phyloP scores from a whole-genome alignment of 1,139 yeast species.

The Geotrichum armillariae region DNA sequence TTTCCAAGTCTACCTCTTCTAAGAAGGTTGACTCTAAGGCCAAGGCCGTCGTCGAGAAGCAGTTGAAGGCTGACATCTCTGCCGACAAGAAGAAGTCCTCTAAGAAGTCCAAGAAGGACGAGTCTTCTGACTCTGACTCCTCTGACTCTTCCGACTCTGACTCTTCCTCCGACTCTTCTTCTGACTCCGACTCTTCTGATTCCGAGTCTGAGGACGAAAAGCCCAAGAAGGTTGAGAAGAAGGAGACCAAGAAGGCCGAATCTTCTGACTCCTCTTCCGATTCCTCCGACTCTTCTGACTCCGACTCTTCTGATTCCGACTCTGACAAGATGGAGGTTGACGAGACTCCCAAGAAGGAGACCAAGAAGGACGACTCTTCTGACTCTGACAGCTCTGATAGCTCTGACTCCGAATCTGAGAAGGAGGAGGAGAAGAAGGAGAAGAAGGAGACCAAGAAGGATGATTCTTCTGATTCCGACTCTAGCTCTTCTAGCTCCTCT shows the following conservation, averaged over 20 bases:
- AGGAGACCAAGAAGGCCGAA: not conserved
- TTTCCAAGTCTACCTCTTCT: conserved; percentile 6
- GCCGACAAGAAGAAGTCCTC: conserved; percentile 13
- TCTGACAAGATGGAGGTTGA: conserved; percentile 31
- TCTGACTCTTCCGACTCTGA: not conserved
- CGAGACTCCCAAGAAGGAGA: conserved; percentile 36
- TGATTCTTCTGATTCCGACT: not conserved
- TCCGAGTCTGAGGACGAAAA: conserved; percentile 25
- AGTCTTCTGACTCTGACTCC: conserved; percentile 18
- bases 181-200: conserved; percentile 28
- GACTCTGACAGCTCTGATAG: not conserved
- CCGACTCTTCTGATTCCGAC: conserved; percentile 28
- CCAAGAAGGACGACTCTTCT: conserved; percentile 37
- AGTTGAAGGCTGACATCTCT: conserved; percentile 13
- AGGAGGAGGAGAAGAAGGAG: not conserved
- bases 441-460: not conserved
- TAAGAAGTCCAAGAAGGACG: conserved; percentile 29
- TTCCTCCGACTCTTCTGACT: conserved; percentile 35
- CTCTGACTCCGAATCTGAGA: conserved; percentile 1
- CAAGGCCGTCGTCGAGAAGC: conserved; percentile 7
- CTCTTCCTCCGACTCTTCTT: conserved; percentile 23
- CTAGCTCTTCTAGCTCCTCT: conserved; percentile 23
- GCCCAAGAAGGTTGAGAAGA: not conserved
- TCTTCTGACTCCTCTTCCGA: not conserved
- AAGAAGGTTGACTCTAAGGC: conserved; percentile 13